Conservation (phyloP, 352 stramenopile genomes). For the Globisporangium paroecandrum region DNA sequence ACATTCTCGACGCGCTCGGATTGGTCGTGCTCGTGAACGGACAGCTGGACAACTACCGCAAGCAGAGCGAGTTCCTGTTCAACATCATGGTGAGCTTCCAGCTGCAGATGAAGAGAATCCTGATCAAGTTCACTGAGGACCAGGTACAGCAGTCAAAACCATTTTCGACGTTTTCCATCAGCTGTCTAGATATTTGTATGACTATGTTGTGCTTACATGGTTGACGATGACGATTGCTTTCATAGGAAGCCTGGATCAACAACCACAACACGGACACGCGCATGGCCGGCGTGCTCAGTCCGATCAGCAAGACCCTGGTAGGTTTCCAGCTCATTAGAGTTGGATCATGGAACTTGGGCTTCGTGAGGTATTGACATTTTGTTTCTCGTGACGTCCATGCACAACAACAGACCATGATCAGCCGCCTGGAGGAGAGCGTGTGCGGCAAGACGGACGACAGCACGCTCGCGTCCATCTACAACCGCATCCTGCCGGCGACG, state of each 20-base stretch:
- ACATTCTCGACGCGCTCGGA: constrained; percentile 63
- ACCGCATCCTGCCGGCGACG: constrained; percentile 54
- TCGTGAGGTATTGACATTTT: neutral
- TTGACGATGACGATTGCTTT: neutral
- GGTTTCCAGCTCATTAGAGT: neutral
- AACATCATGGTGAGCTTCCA: constrained; percentile 73
- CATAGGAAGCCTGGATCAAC: constrained; percentile 64
- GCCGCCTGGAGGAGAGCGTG: constrained; percentile 58
- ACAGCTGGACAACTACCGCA: constrained; percentile 37
- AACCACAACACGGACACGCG: constrained; percentile 61
- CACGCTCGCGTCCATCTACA: constrained; percentile 61
- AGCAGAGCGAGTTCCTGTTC: constrained; percentile 62
- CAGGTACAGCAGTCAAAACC: constrained; percentile 26
- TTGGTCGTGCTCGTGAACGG: constrained; percentile 53
- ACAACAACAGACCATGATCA: constrained; percentile 42
- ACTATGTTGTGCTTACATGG: neutral
- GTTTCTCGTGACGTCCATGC: neutral
- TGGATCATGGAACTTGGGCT: neutral
- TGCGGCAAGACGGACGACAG: constrained; percentile 52
- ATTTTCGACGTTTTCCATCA: neutral
- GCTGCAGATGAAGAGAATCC: constrained; percentile 70
- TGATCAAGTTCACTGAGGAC: constrained; percentile 81
- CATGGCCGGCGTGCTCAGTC: constrained; percentile 64
- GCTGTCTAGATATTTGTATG: neutral
- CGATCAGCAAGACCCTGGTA: constrained; percentile 66